Evolutionary conservation across 2,329 filamentous ascomycete genomes (phyloP).

Genomic region (Polytolypa hystricis): DNA sequence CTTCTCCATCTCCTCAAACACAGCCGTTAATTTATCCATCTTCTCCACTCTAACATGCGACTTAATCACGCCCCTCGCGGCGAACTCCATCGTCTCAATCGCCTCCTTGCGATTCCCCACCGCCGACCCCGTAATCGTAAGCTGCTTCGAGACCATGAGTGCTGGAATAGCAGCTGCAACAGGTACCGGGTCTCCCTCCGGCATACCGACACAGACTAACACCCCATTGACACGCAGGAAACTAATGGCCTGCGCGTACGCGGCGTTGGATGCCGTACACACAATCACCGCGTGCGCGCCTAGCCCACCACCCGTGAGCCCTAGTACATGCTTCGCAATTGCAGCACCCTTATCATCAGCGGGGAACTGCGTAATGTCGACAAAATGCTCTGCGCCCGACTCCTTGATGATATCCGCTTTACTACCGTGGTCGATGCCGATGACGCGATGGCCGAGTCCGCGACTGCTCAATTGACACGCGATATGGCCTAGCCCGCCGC

Average conservation of each 20-base stretch:
- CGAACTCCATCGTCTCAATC: slow-evolving; percentile 39
- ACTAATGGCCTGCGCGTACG: slow-evolving; percentile 39
- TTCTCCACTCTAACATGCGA: slow-evolving; percentile 35
- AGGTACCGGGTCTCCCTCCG: slow-evolving; percentile 34
- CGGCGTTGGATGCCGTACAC: slow-evolving; percentile 39
- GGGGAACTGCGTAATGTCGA: slow-evolving; percentile 47
- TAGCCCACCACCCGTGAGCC: slow-evolving; percentile 42
- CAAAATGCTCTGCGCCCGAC: slow-evolving; percentile 55
- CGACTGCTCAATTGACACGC: slow-evolving; percentile 48
- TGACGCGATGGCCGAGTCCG: slow-evolving; percentile 54
- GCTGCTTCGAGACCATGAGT: slow-evolving; percentile 31
- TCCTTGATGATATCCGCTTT: slow-evolving; percentile 49
- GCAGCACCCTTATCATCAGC: slow-evolving; percentile 37
- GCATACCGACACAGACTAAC: slow-evolving; percentile 43
- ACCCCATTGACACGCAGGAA: slow-evolving; percentile 41
- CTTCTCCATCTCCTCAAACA: slow-evolving; percentile 36
- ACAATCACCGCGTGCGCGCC: slow-evolving; percentile 53
- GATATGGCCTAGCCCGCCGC: slow-evolving; percentile 54
- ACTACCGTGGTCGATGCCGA: slow-evolving; percentile 53
- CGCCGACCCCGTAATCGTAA: slow-evolving; percentile 39
- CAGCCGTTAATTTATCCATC: slow-evolving; percentile 36
- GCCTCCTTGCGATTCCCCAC: slow-evolving; percentile 43
- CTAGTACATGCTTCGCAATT: slow-evolving; percentile 45
- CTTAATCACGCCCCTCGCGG: slow-evolving; percentile 37
- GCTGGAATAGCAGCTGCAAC: slow-evolving; percentile 37